phyloP scores from a whole-genome alignment of 2,329 filamentous ascomycete species.

The Fusarium papillatum region DNA sequence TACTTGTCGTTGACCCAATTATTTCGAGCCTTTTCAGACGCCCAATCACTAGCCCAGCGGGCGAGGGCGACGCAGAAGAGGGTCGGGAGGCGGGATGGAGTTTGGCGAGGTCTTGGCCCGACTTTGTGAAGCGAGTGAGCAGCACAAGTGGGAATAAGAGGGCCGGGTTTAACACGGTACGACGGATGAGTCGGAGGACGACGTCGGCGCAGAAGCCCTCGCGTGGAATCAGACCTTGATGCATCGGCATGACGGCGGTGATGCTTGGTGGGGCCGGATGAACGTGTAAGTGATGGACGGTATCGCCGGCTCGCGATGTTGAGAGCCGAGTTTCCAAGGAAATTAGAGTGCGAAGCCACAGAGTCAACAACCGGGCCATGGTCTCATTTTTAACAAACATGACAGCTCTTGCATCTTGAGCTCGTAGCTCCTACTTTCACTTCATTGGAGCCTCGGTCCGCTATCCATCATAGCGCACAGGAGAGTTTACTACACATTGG shows the following conservation, averaged over 20 bases:
- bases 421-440: not conserved
- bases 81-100: constrained; percentile 64
- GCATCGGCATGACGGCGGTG: constrained; percentile 52
- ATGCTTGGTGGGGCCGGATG: not conserved
- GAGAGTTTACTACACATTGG: not conserved
- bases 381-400: not conserved
- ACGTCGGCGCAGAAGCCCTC: constrained; percentile 74
- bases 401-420: not conserved
- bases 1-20: constrained; percentile 60
- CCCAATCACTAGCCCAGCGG: constrained; percentile 46
- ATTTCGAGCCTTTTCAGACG: constrained; percentile 51
- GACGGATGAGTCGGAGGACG: constrained; percentile 67
- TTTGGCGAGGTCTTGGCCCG: constrained; percentile 67
- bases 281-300: constrained; percentile 6
- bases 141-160: constrained; percentile 75
- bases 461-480: constrained; percentile 15
- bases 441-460: constrained; percentile 18
- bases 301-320: not conserved
- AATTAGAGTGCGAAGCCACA: not conserved
- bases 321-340: not conserved
- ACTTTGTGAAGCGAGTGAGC: constrained; percentile 73
- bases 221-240: constrained; percentile 66
- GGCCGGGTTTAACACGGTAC: constrained; percentile 74
- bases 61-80: constrained; percentile 49
- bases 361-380: not conserved